Base-by-base conservation (phyloP, 192 early-diverging fungal species). In the Coemansia sp. region DNA sequence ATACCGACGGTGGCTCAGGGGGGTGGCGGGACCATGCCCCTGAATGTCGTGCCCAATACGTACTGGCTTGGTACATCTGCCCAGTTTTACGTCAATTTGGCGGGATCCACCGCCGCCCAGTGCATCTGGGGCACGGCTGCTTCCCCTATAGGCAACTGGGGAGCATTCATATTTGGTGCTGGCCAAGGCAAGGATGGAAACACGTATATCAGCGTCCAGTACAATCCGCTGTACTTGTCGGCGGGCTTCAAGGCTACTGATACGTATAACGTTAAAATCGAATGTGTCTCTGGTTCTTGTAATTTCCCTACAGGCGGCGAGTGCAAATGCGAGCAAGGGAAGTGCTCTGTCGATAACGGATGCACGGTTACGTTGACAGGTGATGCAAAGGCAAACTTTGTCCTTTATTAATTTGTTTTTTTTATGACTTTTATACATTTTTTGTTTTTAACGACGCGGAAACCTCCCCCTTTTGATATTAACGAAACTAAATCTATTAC, bases 51-150 rank as follows among this genome's bases (percentile, higher is more conserved):
- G 56, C 79, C 79, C 7, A 67, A 23, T 23, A 35, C 70, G 25
- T 81, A 81, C 57, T 81, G 79, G 79, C 74, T 81, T 26, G 79
- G 79, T 13, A 76, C 74, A 7, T 81, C 79, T 52, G 65, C 74
- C 43, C 79, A 81, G 70, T 81, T 70, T 58, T 81, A 81, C 48
- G 79, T 81, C 23, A 81, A 81, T 31, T 16, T 72, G 67, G 70
- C 74, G 0, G 79, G 79, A 0, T 81, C 79, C 1, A 46, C 64
- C 1, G 67, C 10, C 33, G 65, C 63, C 18, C 69, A 81, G 67
- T 81, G 79, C 34, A 34, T 81, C 20, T 81, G 79, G 79, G 79
- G 79, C 43, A 64, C 67, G 4, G 37, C 62, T 5, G 62, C 51
- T 10, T 48, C 63, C 49, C 74, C 79, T 0, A 31, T 76, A 0